Base-by-base conservation (phyloP, 768 basidiomycete species). In the Boletus tomentosulus region DNA sequence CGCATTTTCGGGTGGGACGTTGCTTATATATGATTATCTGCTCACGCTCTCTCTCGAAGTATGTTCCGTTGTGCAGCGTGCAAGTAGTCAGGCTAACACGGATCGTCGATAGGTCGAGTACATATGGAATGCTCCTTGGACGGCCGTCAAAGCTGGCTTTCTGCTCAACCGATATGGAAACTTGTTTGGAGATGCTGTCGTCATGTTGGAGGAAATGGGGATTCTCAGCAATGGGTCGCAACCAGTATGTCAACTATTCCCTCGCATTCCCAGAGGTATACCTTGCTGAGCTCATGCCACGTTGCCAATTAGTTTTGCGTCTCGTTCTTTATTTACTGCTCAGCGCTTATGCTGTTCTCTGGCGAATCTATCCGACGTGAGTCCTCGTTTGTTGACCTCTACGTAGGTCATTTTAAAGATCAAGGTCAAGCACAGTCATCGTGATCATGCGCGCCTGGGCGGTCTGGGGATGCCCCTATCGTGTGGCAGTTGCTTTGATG, bases 371-470 rank as follows among this genome's bases (percentile, higher is more conserved):
- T 57, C 19, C 60, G 59, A 37, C 35, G 61, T 60, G 45, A 41
- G 59, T 52, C 8, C 34, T 33, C 16, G 34, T 31, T 43, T 27
- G 12, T 16, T 35, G 22, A 13, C 13, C 7, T 35, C 19, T 5
- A 19, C 24, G 10, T 19, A 19, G n/a, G 39, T 43, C 22, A 38
- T 46, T 39, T 22, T 45, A 30, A 50, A 48, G 19, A 19, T 31
- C 38, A 44, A 41, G 31, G 19, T 44, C 15, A 35, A 56, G 54
- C 10, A 35, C 41, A 63, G 62, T 62, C 22, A 41, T 62, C 37
- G 62, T 63, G 10, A 46, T 57, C 4, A 48, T 59, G 55, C 60
- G 60, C 5, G 62, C 57, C 34, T 59, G 62, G 60, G 61, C 58
- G 6, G 51, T 55, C 22, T 63, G 61, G 58, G 61, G 61, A 1